Evolutionary conservation across 2,329 filamentous ascomycete species (phyloP).

Genomic region (Epichloe typhina): DNA sequence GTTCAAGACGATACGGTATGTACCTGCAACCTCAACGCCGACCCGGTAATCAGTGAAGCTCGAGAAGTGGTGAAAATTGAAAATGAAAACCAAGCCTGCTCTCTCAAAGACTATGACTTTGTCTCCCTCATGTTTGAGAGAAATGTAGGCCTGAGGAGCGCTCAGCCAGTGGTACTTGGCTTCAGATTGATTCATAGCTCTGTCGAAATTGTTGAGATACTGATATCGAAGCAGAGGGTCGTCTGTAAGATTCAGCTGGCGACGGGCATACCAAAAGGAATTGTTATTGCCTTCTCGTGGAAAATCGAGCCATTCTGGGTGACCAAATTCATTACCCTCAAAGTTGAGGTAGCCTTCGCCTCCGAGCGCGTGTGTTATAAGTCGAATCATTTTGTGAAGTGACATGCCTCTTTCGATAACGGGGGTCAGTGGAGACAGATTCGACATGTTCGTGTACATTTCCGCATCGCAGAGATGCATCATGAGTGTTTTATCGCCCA

Average conservation of each 20-base stretch:
- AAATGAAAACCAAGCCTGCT: constrained; percentile 78
- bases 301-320: constrained; percentile 98
- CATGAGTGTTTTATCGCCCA: constrained; percentile 92
- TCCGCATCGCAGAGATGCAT: constrained; percentile 98
- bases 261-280: constrained; percentile 86
- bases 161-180: constrained; percentile 86
- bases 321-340: constrained; percentile 96
- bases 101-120: constrained; percentile 95
- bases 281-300: constrained; percentile 86
- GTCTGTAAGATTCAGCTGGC: constrained; percentile 86
- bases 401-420: constrained; percentile 83
- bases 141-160: constrained; percentile 76
- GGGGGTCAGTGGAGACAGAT: constrained; percentile 67
- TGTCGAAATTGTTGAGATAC: constrained; percentile 89
- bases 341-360: constrained; percentile 98
- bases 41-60: constrained; percentile 91
- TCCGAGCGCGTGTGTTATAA: constrained; percentile 80
- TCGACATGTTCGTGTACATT: constrained; percentile 97
- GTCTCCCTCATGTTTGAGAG: constrained; percentile 83
- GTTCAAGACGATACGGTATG: constrained; percentile 76
- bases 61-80: constrained; percentile 81
- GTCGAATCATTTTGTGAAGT: constrained; percentile 93
- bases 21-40: constrained; percentile 71
- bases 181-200: constrained; percentile 78
- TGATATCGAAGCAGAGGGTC: constrained; percentile 76